A percentile compares a stretch with the other conserved stretches of the same genome.
phyloP scores from a whole-genome alignment of 495 filamentous ascomycete genomes.

The Neurospora sp. region DNA sequence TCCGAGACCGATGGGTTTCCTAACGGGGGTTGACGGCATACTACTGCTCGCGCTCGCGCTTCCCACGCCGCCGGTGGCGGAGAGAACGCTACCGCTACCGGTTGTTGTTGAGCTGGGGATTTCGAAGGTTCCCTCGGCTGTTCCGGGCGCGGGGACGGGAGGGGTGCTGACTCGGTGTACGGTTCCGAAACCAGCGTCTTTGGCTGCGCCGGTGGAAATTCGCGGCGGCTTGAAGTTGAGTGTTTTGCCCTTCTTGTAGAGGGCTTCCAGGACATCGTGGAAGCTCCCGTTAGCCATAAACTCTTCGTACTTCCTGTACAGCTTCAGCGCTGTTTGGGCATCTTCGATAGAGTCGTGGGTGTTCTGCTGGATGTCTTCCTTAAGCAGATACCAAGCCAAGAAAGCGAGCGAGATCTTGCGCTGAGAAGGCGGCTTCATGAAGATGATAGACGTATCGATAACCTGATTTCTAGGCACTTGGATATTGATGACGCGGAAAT shows the following conservation, averaged over 20 bases:
- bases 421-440: slow-evolving; percentile 56
- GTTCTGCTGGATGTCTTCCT: slow-evolving; percentile 81
- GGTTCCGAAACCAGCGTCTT: background rate
- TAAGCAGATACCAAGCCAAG: slow-evolving; percentile 76
- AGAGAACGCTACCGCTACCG: background rate
- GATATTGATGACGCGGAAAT: slow-evolving; percentile 97
- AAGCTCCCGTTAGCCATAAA: slow-evolving; percentile 77
- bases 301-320: slow-evolving; percentile 86
- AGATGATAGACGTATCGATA: slow-evolving; percentile 84
- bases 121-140: background rate
- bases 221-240: slow-evolving; percentile 64
- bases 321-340: slow-evolving; percentile 73
- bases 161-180: background rate
- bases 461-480: slow-evolving; percentile 85
- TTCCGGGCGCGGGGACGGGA: background rate
- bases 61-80: background rate
- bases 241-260: slow-evolving; percentile 63
- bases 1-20: background rate
- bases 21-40: background rate
- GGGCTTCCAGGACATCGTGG: slow-evolving; percentile 65
- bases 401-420: slow-evolving; percentile 82
- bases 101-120: background rate
- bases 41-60: background rate
- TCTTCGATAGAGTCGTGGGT: slow-evolving; percentile 93
- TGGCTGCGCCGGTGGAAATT: background rate